Base-by-base conservation (phyloP, 83 land plant genomes). In the Picea abies region DNA sequence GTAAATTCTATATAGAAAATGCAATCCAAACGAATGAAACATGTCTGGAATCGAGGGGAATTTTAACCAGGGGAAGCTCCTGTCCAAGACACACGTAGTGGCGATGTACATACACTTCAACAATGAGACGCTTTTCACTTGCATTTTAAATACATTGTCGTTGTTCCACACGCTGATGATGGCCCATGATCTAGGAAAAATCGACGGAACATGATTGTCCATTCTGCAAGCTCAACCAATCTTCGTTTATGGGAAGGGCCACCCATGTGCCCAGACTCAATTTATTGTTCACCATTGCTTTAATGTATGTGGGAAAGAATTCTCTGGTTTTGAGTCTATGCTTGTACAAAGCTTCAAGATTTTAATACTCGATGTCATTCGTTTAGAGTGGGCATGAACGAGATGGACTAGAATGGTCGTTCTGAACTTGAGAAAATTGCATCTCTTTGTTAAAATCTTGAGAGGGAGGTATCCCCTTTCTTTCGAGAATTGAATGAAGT, bases 21-120 rank as follows among this genome's bases (percentile, higher is more conserved):
- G 90, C 11, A 90, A 84, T 23, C 96, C 94, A 79, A 94, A 94
- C n/a, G 89, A 84, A 25, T n/a, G 63, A 82, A 91, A 90, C 19
- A 91, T 77, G 68, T 91, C 75, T 1, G 89, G 96, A 32, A 91
- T 49, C 2, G 92, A 90, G 4, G 97, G 93, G 11, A 94, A 20
- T 39, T 75, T 84, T 15, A 86, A 75, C 84, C 92, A 90, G 11
- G 94, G 94, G 29, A 88, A 47, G 25, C 69, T 68, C 32, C 80
- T 60, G 71, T 90, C 92, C 3, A 90, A 41, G 22, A 81, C 61
- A 0, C 91, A 87, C 11, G 84, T 83, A 16, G 82, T 78, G 25
- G 84, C 37, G 23, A 90, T 85, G 5, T 47, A 83, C 11, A 85
- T 83, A 6, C 78, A 76, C 39, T 67, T 83, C 3, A 82, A 52